Conservation (phyloP, 805 yeast species). For the Saccharomycopsis sp. region DNA sequence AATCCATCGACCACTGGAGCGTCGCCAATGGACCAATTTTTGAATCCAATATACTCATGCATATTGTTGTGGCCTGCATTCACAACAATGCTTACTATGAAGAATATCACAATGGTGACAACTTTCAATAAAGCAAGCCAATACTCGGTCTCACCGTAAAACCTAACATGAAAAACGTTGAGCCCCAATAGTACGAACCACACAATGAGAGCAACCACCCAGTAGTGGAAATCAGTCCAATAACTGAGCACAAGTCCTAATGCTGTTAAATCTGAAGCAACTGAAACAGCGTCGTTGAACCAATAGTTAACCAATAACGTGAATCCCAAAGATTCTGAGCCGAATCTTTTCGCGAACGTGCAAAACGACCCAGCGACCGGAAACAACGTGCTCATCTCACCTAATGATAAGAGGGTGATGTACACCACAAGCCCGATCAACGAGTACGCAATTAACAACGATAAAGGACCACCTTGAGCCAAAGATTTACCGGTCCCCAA, state of each 20-base stretch:
- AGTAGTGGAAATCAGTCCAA: constrained; percentile 56
- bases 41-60: constrained; percentile 48
- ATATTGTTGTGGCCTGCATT: constrained; percentile 52
- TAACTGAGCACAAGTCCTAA: constrained; percentile 46
- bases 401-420: constrained; percentile 54
- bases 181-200: constrained; percentile 42
- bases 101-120: constrained; percentile 49
- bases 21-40: constrained; percentile 48
- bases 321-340: constrained; percentile 64
- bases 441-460: constrained; percentile 42
- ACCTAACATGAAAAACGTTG: constrained; percentile 45
- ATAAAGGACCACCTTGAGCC: constrained; percentile 45
- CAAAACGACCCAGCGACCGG: constrained; percentile 62
- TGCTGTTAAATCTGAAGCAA: constrained; percentile 66
- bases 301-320: constrained; percentile 70
- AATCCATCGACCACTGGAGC: constrained; percentile 49
- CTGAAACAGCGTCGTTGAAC: constrained; percentile 74
- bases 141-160: constrained; percentile 60
- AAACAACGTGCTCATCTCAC: constrained; percentile 76
- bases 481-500: constrained; percentile 47
- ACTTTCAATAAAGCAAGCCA: constrained; percentile 51
- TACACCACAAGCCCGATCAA: constrained; percentile 47
- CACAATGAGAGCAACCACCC: constrained; percentile 46
- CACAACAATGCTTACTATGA: constrained; percentile 48
- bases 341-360: constrained; percentile 57